These are phyloP conservation scores for Penicillium freii DNA, from an alignment of 2,329 filamentous ascomycete genomes.

Conservation along the genomic window DNA sequence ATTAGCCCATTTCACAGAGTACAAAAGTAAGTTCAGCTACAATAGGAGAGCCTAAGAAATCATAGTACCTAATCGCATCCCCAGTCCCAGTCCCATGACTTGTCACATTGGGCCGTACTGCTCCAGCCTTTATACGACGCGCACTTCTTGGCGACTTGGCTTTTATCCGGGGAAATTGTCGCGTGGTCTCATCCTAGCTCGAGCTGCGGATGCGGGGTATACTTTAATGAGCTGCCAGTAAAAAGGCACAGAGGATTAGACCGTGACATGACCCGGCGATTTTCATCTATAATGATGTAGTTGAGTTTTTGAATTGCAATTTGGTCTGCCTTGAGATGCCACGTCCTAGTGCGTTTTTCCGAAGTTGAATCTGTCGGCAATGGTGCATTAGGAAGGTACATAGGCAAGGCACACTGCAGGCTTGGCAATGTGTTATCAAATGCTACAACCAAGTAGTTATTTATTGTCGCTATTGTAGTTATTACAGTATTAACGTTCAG, in stretches of 20 bases:
- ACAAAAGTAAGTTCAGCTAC: not conserved
- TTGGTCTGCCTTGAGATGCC: not conserved
- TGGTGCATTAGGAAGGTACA: not conserved
- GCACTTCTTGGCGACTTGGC: constrained; percentile 23
- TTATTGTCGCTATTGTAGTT: not conserved
- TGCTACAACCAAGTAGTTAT: not conserved
- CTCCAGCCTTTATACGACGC: too few species aligned
- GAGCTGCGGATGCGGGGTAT: constrained; percentile 23
- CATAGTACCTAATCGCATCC: not conserved
- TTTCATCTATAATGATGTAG: not conserved
- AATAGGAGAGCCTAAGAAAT: not conserved
- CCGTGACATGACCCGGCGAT: not conserved
- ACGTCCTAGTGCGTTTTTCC: not conserved
- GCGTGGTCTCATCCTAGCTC: constrained; percentile 16
- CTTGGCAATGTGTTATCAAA: not conserved
- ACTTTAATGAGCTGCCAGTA: constrained; percentile 5
- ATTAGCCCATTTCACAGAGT: not conserved
- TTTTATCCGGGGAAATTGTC: constrained; percentile 25
- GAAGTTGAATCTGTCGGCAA: not conserved
- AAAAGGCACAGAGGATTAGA: not conserved
- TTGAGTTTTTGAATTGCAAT: too few species aligned
- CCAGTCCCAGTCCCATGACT: constrained; percentile 2
- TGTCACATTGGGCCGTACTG: not conserved
- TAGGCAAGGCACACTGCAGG: not conserved
- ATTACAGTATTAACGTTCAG: not conserved